A percentile compares a stretch with the other conserved stretches of the same genome.
Evolutionary conservation across 306 rosid genomes (phyloP).

Genomic region (Vigna mungo): DNA sequence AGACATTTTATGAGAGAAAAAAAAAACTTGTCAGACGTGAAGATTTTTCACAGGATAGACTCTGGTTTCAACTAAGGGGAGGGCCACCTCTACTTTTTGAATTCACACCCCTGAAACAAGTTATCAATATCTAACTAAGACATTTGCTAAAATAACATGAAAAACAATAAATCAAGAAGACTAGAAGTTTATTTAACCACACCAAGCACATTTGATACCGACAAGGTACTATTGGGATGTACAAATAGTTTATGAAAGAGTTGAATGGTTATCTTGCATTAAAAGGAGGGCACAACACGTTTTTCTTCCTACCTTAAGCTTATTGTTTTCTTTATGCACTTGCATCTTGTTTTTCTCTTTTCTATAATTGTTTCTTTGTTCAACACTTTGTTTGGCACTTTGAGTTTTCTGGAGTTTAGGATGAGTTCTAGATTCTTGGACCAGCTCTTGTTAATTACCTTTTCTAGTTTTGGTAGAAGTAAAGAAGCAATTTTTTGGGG

Average conservation of each 20-base stretch:
- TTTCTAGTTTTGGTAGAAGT: not conserved
- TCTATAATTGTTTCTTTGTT: conserved; percentile 13
- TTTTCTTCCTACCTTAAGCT: conserved; percentile 26
- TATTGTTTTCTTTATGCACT: not conserved
- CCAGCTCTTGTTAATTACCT: not conserved
- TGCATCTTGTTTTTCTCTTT: conserved; percentile 20
- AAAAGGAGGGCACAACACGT: not conserved
- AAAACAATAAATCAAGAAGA: conserved; percentile 18
- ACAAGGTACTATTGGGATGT: not conserved
- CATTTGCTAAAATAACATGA: not conserved
- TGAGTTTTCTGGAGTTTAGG: not conserved
- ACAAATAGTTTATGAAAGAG: conserved; percentile 10
- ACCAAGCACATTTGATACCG: not conserved
- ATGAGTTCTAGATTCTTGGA: not conserved
- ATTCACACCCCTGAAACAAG: not conserved
- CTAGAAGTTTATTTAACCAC: not conserved
- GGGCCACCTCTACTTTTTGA: not conserved
- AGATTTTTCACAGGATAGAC: not conserved
- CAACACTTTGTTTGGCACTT: not conserved
- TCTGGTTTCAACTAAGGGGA: not conserved
- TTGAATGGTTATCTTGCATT: not conserved
- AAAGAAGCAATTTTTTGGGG: not conserved
- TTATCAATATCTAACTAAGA: not conserved
- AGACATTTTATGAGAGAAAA: not conserved
- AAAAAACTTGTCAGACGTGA: not conserved